Conservation (phyloP, 2,329 filamentous ascomycete genomes). For the Cladosporium sp. region DNA sequence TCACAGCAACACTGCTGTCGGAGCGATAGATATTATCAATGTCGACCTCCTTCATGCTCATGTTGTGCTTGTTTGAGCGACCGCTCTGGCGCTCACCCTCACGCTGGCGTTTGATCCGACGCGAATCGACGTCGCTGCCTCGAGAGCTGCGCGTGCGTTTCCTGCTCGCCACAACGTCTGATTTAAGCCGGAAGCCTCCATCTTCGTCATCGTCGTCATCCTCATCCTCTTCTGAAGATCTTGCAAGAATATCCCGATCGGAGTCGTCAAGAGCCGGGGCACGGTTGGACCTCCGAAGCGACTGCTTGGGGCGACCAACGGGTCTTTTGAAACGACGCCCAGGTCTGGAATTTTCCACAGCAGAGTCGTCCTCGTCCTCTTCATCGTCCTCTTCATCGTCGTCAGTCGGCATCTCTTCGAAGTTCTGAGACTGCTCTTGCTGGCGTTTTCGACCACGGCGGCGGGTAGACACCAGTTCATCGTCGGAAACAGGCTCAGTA, state of each 20-base stretch:
- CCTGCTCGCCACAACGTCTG: slow-evolving; percentile 41
- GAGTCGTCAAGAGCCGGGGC: slow-evolving; percentile 14
- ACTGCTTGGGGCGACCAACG: background rate
- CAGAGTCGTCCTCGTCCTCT: background rate
- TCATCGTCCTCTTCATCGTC: slow-evolving; percentile 24
- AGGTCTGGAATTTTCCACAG: background rate
- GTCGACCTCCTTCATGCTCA: slow-evolving; percentile 55
- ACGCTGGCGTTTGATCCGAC: slow-evolving; percentile 23
- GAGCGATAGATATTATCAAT: slow-evolving; percentile 58
- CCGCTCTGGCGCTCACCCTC: slow-evolving; percentile 44
- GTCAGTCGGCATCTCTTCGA: slow-evolving; percentile 25
- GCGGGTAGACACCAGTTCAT: slow-evolving; percentile 19
- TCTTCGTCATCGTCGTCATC: slow-evolving; percentile 26
- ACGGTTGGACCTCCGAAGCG: background rate
- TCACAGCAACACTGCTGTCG: slow-evolving; percentile 39
- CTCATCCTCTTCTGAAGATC: slow-evolving; percentile 26
- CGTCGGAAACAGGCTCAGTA: slow-evolving; percentile 25
- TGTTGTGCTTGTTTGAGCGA: slow-evolving; percentile 46
- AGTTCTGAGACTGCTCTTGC: slow-evolving; percentile 27
- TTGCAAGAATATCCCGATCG: slow-evolving; percentile 8
- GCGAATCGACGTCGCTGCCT: background rate
- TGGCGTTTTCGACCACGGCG: slow-evolving; percentile 26
- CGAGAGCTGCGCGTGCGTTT: slow-evolving; percentile 36
- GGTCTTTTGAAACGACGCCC: background rate
- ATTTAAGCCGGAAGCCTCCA: slow-evolving; percentile 35